Base-by-base conservation (phyloP, 2,329 filamentous ascomycete species). In the Xylariaceae sp. region DNA sequence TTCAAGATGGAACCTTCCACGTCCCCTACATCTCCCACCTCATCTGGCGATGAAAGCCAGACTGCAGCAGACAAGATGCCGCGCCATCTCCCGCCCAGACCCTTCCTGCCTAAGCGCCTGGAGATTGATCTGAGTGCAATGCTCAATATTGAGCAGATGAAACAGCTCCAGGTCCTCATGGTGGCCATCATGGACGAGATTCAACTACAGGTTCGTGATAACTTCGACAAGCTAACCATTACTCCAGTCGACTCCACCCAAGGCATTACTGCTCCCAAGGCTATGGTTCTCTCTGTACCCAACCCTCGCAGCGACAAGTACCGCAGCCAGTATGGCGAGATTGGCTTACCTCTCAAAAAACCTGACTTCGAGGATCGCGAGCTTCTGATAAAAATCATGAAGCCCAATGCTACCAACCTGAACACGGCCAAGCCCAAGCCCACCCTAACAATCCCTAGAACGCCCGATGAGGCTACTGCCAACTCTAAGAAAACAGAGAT, bases 121-220 rank as follows among this genome's bases (percentile, higher is more conserved):
- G 66, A 79, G 30, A 75, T 79, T 33, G 81, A 84, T 56, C 61
- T 85, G 57, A 82, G 77, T 46, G 73, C 73, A 21, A 65, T 81
- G 45, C 67, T 85, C 30, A 79, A 70, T 16, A 39, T 68, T 4
- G 70, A 75, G 2, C 81, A 85, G 63, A 78, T 75, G 60, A 72
- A 73, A 26, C 81, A 85, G 52, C 68, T 87, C 33, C 70, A 73
- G n/a, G 71, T 74, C 3, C 73, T 87, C 10, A 69, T 83, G 52
- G 73, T 67, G 21, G 74, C 75, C 39, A 80, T 84, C 57, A 80
- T 78, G 29, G 82, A 85, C 42, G 74, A 74, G 30, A 82, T 86
- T 73, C 75, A 79, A 50, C 76, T 75, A 45, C 76, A 82, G 33
- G 73, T 85, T 53, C 73, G 67, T 57, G 74, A 76, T 45, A 75